These are phyloP conservation scores for Castanea mollissima DNA, from an alignment of 306 rosid species.

Conservation along the genomic window DNA sequence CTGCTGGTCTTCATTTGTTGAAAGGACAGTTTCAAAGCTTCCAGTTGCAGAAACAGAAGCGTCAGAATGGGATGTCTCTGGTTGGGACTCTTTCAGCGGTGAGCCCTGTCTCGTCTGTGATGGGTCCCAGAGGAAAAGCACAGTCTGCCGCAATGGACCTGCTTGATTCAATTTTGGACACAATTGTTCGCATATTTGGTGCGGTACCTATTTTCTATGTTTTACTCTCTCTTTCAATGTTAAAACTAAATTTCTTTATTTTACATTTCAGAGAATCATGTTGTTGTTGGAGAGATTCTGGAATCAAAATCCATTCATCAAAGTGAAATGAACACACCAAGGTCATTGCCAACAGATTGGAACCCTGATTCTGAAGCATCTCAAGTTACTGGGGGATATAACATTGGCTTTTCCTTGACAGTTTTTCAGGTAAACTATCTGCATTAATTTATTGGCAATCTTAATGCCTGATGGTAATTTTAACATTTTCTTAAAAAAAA, in stretches of 20 bases:
- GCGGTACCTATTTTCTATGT: constrained; percentile 18
- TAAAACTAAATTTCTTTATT: constrained; percentile 23
- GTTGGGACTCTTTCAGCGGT: constrained; percentile 80
- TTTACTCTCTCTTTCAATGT: constrained; percentile 12
- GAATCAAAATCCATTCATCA: constrained; percentile 71
- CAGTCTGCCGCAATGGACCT: constrained; percentile 85
- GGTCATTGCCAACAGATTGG: constrained; percentile 69
- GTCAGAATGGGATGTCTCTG: constrained; percentile 76
- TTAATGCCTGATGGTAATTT: constrained; percentile 17
- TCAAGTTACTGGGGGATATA: constrained; percentile 96
- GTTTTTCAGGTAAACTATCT: constrained; percentile 76
- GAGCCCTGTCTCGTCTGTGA: constrained; percentile 94
- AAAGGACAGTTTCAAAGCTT: constrained; percentile 83
- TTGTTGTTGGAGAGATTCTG: constrained; percentile 86
- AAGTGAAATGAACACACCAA: constrained; percentile 70
- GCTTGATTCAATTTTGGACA: constrained; percentile 83
- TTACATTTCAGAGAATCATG: constrained; percentile 79
- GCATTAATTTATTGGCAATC: constrained; percentile 4
- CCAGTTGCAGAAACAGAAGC: constrained; percentile 83
- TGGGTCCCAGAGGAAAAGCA: constrained; percentile 94
- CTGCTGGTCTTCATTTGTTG: constrained; percentile 63
- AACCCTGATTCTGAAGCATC: constrained; percentile 86
- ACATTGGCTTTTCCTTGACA: constrained; percentile 86
- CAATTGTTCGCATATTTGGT: constrained; percentile 86
- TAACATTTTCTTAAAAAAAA: neutral